Base-by-base conservation (phyloP, 441 rosid genomes). In the Biscutella auriculata region DNA sequence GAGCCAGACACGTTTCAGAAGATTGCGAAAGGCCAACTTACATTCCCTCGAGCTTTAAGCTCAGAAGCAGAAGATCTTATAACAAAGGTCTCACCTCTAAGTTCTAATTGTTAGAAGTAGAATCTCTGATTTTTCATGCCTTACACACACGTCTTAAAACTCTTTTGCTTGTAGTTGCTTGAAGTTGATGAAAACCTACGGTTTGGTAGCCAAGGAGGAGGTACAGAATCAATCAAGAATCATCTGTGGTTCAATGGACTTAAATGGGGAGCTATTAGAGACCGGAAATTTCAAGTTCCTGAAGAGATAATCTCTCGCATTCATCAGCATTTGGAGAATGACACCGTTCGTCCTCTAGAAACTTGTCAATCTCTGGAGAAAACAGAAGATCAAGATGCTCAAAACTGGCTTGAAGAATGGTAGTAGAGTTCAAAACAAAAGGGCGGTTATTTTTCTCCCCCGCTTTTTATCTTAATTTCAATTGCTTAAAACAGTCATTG, bases 351-450 rank as follows among this genome's bases (percentile, higher is more conserved):
- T 62, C 45, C 71, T 26, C 59, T 50, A 23, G 68, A 73, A 67
- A 62, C 47, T 42, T 76, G 81, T 10, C 67, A 79, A 9, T 35
- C 82, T 21, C 51, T 5, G 53, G 87, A 78, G 39, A 33, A 28
- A 37, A 79, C 80, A 36, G 87, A 82, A 13, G 90, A 66, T 52
- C 75, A 77, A 30, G 70, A 71, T 63, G 55, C 55, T 65, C 77
- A 82, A 4, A 82, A 86, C 58, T 88, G 98, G 95, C 84, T 86
- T 3, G 85, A 80, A 10, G 88, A 81, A 45, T 86, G 98, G 98
- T 88, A 83, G 53, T 5, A 41, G 43, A 56, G 5, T 39, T 30
- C 15, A 46, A 61, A 64, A n/a, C 63, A 40, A 61, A 45, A 26
- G 40, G 6, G 44, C 13, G 9, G 65, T 9, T 62, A 9, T 37